Conservation (phyloP, 2,329 filamentous ascomycete species). For the Talaromyces piceae region DNA sequence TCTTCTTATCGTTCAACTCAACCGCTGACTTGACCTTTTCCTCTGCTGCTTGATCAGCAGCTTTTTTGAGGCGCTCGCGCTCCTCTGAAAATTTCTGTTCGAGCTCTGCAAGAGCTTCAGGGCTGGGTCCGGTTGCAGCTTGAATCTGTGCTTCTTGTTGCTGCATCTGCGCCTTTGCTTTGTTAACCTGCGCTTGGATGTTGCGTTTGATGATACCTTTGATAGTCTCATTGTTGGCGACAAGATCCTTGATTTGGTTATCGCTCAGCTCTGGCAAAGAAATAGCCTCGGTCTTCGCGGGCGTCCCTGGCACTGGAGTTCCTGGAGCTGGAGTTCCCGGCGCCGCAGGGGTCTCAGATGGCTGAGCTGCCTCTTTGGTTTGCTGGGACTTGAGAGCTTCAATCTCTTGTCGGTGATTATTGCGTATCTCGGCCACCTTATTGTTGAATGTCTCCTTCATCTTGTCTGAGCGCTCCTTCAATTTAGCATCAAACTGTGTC, state of each 20-base stretch:
- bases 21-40: slow-evolving; percentile 54
- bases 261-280: slow-evolving; percentile 40
- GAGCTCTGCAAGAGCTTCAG: slow-evolving; percentile 30
- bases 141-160: slow-evolving; percentile 28
- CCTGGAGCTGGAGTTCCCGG: neutral
- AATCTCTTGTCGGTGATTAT: slow-evolving; percentile 43
- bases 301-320: slow-evolving; percentile 17
- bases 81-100: slow-evolving; percentile 34
- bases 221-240: slow-evolving; percentile 44
- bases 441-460: slow-evolving; percentile 62
- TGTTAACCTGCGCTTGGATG: slow-evolving; percentile 43
- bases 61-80: slow-evolving; percentile 35
- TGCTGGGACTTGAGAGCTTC: slow-evolving; percentile 42
- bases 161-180: slow-evolving; percentile 28
- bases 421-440: slow-evolving; percentile 54
- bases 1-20: slow-evolving; percentile 67
- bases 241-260: slow-evolving; percentile 43
- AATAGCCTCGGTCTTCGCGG: slow-evolving; percentile 23
- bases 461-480: slow-evolving; percentile 46
- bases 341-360: slow-evolving; percentile 24
- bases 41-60: slow-evolving; percentile 51
- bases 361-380: slow-evolving; percentile 19
- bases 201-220: slow-evolving; percentile 50
- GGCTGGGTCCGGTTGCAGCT: slow-evolving; percentile 19
- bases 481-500: slow-evolving; percentile 41